Percentiles rank a stretch among this genome's conserved stretches.
phyloP scores from a whole-genome alignment of 1,139 yeast species.

The Yamadazyma mexicana region DNA sequence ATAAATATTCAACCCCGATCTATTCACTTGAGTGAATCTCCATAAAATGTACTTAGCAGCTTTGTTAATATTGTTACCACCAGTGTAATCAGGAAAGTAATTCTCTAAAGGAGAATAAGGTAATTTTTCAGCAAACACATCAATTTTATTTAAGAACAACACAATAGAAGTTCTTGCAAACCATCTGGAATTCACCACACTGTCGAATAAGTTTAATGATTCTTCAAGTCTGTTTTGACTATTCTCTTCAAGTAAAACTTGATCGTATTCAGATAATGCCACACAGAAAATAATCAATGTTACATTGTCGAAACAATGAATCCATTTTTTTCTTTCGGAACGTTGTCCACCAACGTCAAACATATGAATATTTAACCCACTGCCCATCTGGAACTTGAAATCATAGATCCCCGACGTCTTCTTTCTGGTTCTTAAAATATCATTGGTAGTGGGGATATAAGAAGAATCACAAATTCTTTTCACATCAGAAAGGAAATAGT shows the following conservation, averaged over 20 bases:
- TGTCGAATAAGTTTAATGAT: constrained; percentile 80
- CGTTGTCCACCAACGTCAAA: constrained; percentile 95
- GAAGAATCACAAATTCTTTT: constrained; percentile 59
- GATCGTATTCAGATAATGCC: constrained; percentile 88
- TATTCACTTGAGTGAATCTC: constrained; percentile 84
- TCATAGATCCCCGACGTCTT: constrained; percentile 93
- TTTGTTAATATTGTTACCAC: constrained; percentile 83
- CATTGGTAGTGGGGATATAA: constrained; percentile 73
- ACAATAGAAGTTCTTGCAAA: constrained; percentile 84
- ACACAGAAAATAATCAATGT: constrained; percentile 88
- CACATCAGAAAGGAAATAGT: constrained; percentile 71
- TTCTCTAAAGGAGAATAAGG: constrained; percentile 79
- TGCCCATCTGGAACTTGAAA: constrained; percentile 74
- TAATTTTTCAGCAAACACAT: constrained; percentile 82
- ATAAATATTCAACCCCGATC: constrained; percentile 78
- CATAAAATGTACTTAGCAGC: constrained; percentile 94
- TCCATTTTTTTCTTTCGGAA: constrained; percentile 92
- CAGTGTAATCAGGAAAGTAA: constrained; percentile 87
- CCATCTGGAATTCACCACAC: constrained; percentile 94
- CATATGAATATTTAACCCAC: constrained; percentile 71
- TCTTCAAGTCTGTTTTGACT: constrained; percentile 82
- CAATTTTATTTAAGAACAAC: constrained; percentile 83
- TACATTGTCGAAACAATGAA: constrained; percentile 91
- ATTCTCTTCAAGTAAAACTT: constrained; percentile 76
- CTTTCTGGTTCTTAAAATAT: constrained; percentile 82